A percentile compares a stretch with the other conserved stretches of the same genome.
Conservation (phyloP, 75 land plant genomes). For the Picea sitchensis region DNA sequence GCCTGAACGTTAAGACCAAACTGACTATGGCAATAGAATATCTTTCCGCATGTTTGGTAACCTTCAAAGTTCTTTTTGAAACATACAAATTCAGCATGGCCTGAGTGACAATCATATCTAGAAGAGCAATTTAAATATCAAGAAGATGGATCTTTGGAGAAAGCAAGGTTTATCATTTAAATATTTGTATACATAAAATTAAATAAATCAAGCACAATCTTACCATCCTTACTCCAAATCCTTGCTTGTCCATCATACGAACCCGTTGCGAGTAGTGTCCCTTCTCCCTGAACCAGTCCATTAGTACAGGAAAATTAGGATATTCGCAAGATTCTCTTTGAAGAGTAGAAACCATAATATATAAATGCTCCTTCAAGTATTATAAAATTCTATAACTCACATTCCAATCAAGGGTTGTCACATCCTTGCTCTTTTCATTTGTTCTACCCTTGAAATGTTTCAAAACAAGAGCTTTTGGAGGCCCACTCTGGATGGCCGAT, state of each 20-base stretch:
- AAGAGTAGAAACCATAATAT: not conserved
- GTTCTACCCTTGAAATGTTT: constrained; percentile 80
- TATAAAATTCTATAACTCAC: constrained; percentile 42
- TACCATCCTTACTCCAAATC: constrained; percentile 91
- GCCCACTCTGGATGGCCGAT: constrained; percentile 27
- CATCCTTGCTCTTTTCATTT: constrained; percentile 94
- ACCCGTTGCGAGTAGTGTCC: constrained; percentile 92
- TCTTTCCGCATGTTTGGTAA: not conserved
- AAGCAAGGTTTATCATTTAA: not conserved
- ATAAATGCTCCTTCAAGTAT: not conserved
- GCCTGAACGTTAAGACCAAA: not conserved
- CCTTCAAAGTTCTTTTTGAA: not conserved
- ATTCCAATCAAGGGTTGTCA: constrained; percentile 98
- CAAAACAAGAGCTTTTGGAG: constrained; percentile 61
- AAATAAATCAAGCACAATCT: not conserved
- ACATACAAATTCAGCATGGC: not conserved
- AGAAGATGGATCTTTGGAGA: not conserved
- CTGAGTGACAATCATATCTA: not conserved
- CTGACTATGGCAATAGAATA: not conserved
- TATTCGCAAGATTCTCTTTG: not conserved
- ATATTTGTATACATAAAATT: not conserved
- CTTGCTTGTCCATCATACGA: constrained; percentile 98
- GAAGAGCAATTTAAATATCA: not conserved
- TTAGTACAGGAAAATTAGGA: not conserved
- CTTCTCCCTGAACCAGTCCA: constrained; percentile 60